Conservation (phyloP, 805 yeast genomes). For the Yamadazyma sp. region DNA sequence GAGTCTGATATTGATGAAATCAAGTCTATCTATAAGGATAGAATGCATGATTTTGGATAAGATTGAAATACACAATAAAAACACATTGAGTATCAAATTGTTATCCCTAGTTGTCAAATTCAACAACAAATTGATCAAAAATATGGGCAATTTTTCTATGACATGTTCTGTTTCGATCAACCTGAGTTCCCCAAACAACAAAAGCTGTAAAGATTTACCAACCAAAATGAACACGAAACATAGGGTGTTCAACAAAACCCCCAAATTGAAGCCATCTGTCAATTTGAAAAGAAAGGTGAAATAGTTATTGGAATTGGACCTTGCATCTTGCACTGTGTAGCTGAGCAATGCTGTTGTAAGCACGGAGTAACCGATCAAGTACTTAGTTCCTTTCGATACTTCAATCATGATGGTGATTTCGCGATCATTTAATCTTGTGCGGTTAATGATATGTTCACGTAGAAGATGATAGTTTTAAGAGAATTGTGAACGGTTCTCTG, state of each 20-base stretch:
- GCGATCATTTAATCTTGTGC: too few relatives aligned
- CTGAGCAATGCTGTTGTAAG: constrained; percentile 18
- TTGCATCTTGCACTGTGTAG: constrained; percentile 21
- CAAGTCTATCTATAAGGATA: constrained; percentile 57
- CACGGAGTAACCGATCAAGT: constrained; percentile 18
- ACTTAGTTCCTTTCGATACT: constrained; percentile 13
- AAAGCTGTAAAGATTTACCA: constrained; percentile 43
- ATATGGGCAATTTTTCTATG: constrained; percentile 33
- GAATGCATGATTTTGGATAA: constrained; percentile 70
- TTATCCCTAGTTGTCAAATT: constrained; percentile 64
- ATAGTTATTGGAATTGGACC: constrained; percentile 19
- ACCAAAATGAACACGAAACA: constrained; percentile 18
- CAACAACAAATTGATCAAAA: constrained; percentile 50
- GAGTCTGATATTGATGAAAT: constrained; percentile 29
- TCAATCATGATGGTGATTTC: too few relatives aligned
- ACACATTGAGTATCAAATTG: constrained; percentile 52
- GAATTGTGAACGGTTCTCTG: too few relatives aligned
- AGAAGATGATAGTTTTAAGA: too few relatives aligned
- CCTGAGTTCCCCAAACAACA: constrained; percentile 74
- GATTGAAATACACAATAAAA: constrained; percentile 27
- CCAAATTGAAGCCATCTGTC: constrained; percentile 29
- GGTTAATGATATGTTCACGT: too few relatives aligned
- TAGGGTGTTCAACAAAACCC: constrained; percentile 25
- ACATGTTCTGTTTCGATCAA: constrained; percentile 71
- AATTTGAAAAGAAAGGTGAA: constrained; percentile 24